Evolutionary conservation across 805 yeast genomes (phyloP), one percentile per base, ranked within the genome.

Genomic region (Saturnispora galanensis): DNA sequence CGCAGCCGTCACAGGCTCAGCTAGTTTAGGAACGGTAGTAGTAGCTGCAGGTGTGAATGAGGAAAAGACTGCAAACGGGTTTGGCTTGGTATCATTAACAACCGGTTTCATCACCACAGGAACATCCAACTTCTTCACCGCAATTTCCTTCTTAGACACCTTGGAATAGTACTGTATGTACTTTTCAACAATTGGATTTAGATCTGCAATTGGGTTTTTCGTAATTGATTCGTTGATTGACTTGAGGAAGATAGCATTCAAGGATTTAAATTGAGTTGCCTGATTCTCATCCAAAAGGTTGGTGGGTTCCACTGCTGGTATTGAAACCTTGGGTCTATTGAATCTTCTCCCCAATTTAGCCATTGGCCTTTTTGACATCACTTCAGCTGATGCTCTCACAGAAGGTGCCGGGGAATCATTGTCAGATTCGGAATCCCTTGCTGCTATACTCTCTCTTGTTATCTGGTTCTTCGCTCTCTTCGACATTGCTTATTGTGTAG

Each of bases 391-490:
- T 0, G 95, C 93, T 39, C 50, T 57, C n/a, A 54, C 47, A 31
- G 70, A 65, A 32, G 57, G 50, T 6, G 62, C 53, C 11, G 52
- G 68, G 8, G 64, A 68, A 5, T 67, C 74, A 13, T 67, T 71
- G 33, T 68, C 66, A 32, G 63, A 66, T 6, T 34, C 30, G 3
- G 10, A 30, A 8, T 9, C 41, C 3, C 35, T 49, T 11, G 18
- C 13, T 3, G 40, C n/a, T n/a, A n/a, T n/a, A n/a, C n/a, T 52
- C n/a, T 48, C 59, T 50, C 73, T 72, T 0, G 64, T 62, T 40
- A 85, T 66, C 60, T 86, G 95, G 16, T 68, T 62, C 42, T 69
- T 87, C 45, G 71, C 65, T 63, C 96, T 73, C 60, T 86, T 86
- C 10, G 49, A 28, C 51, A 48, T 48, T 11, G 12, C n/a, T 35